A percentile compares a stretch with the other conserved stretches of the same genome.
Evolutionary conservation across 352 stramenopile genomes (phyloP).

Genomic region (Globisporangium abappressorium): DNA sequence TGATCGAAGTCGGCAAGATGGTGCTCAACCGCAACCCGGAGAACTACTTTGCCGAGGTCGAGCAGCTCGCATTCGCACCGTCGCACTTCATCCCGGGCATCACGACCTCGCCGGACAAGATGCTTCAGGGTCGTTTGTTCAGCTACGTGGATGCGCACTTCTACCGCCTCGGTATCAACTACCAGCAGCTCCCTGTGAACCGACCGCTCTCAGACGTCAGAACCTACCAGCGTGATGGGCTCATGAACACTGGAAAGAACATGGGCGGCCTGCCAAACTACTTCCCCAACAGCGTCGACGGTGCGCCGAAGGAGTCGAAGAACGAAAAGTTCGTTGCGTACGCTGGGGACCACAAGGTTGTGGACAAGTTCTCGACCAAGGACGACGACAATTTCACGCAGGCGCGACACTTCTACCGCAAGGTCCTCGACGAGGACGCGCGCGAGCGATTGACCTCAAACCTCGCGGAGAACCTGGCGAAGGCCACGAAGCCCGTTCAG

Average conservation of each 20-base stretch:
- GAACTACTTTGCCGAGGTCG: conserved; percentile 93
- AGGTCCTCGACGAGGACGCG: conserved; percentile 60
- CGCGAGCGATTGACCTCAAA: conserved; percentile 84
- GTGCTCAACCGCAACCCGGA: conserved; percentile 90
- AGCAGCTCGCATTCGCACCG: conserved; percentile 90
- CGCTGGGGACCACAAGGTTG: conserved; percentile 29
- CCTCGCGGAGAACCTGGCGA: conserved; percentile 78
- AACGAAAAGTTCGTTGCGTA: conserved; percentile 29
- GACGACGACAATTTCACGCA: conserved; percentile 91
- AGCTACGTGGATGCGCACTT: conserved; percentile 86
- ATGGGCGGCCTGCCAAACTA: conserved; percentile 75
- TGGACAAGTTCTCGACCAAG: conserved; percentile 68
- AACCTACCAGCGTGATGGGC: conserved; percentile 84
- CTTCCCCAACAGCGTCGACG: conserved; percentile 85
- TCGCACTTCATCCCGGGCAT: conserved; percentile 90
- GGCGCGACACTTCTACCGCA: conserved; percentile 73
- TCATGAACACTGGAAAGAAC: conserved; percentile 73
- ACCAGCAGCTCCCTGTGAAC: conserved; percentile 90
- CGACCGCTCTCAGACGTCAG: conserved; percentile 57
- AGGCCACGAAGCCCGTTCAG: conserved; percentile 80
- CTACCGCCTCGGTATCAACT: conserved; percentile 87
- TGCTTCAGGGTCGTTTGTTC: conserved; percentile 88
- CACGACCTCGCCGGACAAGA: conserved; percentile 80
- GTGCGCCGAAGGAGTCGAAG: conserved; percentile 30
- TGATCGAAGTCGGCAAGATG: conserved; percentile 82